phyloP scores from a whole-genome alignment of 176 grass and related monocot genomes.

The Tuctoria greenei region DNA sequence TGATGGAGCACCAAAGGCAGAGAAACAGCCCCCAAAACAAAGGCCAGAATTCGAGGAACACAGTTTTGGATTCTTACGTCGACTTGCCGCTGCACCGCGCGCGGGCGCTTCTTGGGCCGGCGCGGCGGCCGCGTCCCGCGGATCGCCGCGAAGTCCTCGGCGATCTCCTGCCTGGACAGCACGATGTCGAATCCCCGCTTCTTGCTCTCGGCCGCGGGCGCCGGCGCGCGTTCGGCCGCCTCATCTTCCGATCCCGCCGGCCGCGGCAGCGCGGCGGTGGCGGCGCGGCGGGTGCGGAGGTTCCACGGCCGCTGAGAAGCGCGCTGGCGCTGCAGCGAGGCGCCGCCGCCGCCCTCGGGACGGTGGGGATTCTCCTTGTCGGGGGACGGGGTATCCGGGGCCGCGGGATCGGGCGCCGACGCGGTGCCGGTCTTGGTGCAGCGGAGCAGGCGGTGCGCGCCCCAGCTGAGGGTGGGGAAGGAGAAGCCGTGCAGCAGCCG shows the following conservation, averaged over 20 bases:
- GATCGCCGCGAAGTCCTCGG: slow-evolving; percentile 48
- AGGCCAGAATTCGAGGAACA: neutral
- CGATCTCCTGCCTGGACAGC: slow-evolving; percentile 61
- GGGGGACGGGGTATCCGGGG: slow-evolving; percentile 22
- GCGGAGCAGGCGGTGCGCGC: slow-evolving; percentile 59
- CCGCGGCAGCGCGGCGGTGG: slow-evolving; percentile 28
- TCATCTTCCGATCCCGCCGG: neutral
- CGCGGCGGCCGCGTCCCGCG: slow-evolving; percentile 58
- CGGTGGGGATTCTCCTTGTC: slow-evolving; percentile 32
- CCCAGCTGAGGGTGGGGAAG: slow-evolving; percentile 62
- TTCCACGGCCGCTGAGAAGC: slow-evolving; percentile 44
- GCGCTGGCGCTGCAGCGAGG: slow-evolving; percentile 23
- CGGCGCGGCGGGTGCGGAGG: slow-evolving; percentile 43
- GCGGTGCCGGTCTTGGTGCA: slow-evolving; percentile 43
- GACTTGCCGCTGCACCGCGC: slow-evolving; percentile 50
- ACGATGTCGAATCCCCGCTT: slow-evolving; percentile 43
- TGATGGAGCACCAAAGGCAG: slow-evolving; percentile 12
- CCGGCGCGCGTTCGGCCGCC: neutral
- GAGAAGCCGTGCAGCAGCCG: slow-evolving; percentile 56
- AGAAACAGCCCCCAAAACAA: neutral
- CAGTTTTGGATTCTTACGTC: slow-evolving; percentile 41
- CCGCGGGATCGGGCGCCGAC: neutral
- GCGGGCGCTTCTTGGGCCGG: slow-evolving; percentile 59
- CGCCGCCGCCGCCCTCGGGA: neutral
- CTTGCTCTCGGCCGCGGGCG: neutral